A percentile compares a stretch with the other conserved stretches of the same genome.
These are phyloP conservation scores for Chlorella ohadii DNA, from an alignment of 139 green algal species.

Conservation along the genomic window DNA sequence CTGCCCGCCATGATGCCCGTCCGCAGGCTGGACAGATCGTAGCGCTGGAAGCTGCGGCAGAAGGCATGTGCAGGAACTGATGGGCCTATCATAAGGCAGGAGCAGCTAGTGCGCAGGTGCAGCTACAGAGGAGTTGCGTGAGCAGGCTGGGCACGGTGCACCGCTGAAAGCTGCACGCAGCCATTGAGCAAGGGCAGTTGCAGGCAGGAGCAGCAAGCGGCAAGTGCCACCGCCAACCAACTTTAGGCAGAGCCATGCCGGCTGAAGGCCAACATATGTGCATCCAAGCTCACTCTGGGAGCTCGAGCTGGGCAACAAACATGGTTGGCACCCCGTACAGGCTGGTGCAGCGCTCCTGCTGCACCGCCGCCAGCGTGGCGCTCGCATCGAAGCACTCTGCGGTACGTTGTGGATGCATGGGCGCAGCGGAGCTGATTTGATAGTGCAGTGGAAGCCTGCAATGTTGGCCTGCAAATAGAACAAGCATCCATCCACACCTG, in stretches of 20 bases:
- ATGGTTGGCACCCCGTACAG: conserved; percentile 43
- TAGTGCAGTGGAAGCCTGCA: too few species aligned
- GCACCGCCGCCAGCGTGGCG: conserved; percentile 27
- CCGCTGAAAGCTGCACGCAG: too few species aligned
- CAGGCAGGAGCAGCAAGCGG: too few species aligned
- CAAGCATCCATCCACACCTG: not conserved
- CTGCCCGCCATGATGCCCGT: conserved; percentile 51
- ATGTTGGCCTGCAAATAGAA: not conserved
- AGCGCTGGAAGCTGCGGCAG: conserved; percentile 9
- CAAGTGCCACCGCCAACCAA: too few species aligned
- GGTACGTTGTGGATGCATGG: too few species aligned
- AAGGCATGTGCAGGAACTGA: not conserved
- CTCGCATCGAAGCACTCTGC: conserved; percentile 32
- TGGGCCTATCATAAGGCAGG: too few species aligned
- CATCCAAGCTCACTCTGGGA: conserved; percentile 21
- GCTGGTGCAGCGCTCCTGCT: conserved; percentile 35
- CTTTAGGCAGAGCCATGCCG: too few species aligned
- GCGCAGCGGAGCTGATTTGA: not conserved
- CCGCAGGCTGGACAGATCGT: conserved; percentile 25
- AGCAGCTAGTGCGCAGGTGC: too few species aligned
- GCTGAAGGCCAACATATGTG: too few species aligned
- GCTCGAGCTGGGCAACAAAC: conserved; percentile 40
- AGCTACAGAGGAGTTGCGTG: too few species aligned
- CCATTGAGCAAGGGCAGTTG: too few species aligned
- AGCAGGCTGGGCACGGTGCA: too few species aligned